These are phyloP conservation scores for Salinomyces thailandicus DNA, from an alignment of 2,329 filamentous ascomycete genomes.

Conservation along the genomic window DNA sequence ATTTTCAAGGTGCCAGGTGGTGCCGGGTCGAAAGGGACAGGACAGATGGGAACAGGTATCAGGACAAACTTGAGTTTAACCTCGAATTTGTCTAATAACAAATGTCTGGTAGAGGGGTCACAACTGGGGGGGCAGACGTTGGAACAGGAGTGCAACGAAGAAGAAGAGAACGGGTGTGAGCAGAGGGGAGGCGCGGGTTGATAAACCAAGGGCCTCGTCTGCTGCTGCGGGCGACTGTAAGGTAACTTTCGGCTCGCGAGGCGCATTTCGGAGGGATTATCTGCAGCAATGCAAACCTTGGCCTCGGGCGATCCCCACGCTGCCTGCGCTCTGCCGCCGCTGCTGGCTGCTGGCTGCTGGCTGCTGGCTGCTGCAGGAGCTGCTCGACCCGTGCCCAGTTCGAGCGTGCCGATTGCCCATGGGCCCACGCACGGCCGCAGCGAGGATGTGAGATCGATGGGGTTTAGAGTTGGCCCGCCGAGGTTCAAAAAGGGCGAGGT, in stretches of 20 bases:
- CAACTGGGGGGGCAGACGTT: background rate
- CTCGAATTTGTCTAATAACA: slow-evolving; percentile 24
- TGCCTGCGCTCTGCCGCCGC: too few relatives aligned
- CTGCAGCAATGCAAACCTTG: slow-evolving; percentile 1
- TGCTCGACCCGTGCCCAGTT: too few relatives aligned
- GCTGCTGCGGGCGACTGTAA: background rate
- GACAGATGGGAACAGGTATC: background rate
- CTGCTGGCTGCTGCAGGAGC: too few relatives aligned
- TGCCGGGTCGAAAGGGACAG: background rate
- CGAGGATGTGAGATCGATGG: too few relatives aligned
- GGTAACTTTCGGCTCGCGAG: background rate
- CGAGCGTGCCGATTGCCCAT: too few relatives aligned
- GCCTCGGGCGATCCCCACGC: background rate
- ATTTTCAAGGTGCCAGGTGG: background rate
- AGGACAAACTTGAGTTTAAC: slow-evolving; percentile 4
- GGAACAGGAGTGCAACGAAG: slow-evolving; percentile 1
- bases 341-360: too few relatives aligned
- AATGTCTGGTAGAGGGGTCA: slow-evolving; percentile 9
- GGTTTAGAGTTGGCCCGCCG: too few relatives aligned
- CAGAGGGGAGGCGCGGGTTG: background rate
- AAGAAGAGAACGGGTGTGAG: background rate
- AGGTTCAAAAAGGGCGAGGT: too few relatives aligned
- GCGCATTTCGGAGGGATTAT: slow-evolving; percentile 2
- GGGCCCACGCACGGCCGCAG: too few relatives aligned
- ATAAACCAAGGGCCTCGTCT: background rate